Evolutionary conservation across 352 stramenopile species (phyloP).

Genomic region (Phytophthora europaea): DNA sequence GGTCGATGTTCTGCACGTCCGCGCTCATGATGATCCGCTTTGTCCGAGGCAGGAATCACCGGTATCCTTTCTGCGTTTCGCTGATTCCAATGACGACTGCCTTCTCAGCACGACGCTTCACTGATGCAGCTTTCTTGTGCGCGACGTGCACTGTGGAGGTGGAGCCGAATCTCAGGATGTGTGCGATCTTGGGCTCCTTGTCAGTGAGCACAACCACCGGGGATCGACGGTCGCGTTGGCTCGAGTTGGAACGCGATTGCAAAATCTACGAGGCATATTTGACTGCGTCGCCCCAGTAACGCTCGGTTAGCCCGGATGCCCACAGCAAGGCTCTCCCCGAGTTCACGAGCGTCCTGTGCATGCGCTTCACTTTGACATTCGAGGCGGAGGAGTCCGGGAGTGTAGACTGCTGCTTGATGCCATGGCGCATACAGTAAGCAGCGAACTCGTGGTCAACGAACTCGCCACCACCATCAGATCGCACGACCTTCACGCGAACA

Average conservation of each 20-base stretch:
- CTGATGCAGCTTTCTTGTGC: not conserved
- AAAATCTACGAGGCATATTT: not conserved
- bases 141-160: not conserved
- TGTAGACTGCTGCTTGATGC: not conserved
- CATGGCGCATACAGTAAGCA: not conserved
- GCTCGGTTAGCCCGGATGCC: not conserved
- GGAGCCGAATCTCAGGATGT: not conserved
- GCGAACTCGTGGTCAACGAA: not conserved
- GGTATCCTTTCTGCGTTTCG: not conserved
- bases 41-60: not conserved
- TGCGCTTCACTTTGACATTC: not conserved
- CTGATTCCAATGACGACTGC: not conserved
- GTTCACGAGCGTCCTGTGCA: not conserved
- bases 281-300: not conserved
- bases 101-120: not conserved
- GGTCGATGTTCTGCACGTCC: not conserved
- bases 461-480: not conserved
- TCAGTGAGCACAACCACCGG: not conserved
- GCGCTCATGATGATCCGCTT: not conserved
- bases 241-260: not conserved
- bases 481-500: not conserved
- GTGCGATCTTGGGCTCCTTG: not conserved
- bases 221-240: not conserved
- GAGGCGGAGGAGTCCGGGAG: not conserved
- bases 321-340: not conserved